phyloP scores from a whole-genome alignment of 345 rosid species.

The Sisymbrium irio region DNA sequence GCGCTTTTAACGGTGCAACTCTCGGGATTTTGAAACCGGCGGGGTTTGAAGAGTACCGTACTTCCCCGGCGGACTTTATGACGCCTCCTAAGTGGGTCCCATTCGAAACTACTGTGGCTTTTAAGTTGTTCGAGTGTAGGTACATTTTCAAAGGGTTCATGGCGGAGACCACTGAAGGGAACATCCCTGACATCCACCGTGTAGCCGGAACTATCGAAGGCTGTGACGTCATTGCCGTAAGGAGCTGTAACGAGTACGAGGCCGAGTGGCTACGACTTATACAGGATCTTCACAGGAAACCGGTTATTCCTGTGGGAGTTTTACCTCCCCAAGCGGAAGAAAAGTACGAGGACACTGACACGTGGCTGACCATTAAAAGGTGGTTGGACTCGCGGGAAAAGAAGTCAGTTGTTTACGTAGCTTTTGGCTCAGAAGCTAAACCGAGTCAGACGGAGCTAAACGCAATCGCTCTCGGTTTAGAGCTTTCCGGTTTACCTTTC shows the following conservation, averaged over 20 bases:
- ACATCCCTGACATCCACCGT: conserved; percentile 31
- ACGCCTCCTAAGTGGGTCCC: conserved; percentile 42
- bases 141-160: conserved; percentile 12
- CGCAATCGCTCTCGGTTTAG: conserved; percentile 42
- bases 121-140: conserved; percentile 26
- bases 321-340: conserved; percentile 33
- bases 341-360: conserved; percentile 3
- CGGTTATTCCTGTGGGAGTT: conserved; percentile 48
- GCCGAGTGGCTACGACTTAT: conserved; percentile 43
- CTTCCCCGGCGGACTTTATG: conserved; percentile 29
- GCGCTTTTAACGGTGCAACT: neutral
- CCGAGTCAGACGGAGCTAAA: conserved; percentile 35
- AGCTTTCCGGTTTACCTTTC: conserved; percentile 40
- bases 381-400: conserved; percentile 37
- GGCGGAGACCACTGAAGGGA: conserved; percentile 20
- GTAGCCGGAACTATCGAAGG: neutral
- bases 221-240: conserved; percentile 37
- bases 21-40: neutral
- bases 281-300: conserved; percentile 31
- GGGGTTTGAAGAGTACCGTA: conserved; percentile 11
- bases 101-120: conserved; percentile 35
- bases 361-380: conserved; percentile 28
- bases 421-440: conserved; percentile 46
- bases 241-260: conserved; percentile 55
- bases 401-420: conserved; percentile 30